A percentile compares a stretch with the other conserved stretches of the same genome.
Evolutionary conservation across 2,329 filamentous ascomycete genomes (phyloP).

Genomic region (Ascomycota sp.): DNA sequence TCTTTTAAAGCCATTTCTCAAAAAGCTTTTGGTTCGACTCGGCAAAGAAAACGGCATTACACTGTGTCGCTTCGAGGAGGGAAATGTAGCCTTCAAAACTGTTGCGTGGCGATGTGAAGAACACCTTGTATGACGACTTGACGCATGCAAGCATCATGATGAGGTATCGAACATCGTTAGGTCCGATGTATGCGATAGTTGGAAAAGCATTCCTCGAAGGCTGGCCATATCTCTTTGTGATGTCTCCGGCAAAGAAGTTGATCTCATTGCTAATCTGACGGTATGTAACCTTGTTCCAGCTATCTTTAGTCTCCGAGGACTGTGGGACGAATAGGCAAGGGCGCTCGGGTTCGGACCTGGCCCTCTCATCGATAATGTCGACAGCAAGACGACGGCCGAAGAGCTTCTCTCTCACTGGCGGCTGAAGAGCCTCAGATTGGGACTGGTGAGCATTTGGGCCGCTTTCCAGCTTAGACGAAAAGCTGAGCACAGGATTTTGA

Average conservation of each 20-base stretch:
- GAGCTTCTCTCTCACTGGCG: too few relatives aligned
- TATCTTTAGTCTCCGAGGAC: constrained; percentile 6
- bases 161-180: constrained; percentile 3
- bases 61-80: constrained; percentile 22
- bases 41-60: constrained; percentile 15
- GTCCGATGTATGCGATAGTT: constrained; percentile 14
- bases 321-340: constrained; percentile 17
- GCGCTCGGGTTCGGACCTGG: constrained; percentile 9
- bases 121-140: constrained; percentile 3
- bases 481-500: too few relatives aligned
- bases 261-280: constrained; percentile 9
- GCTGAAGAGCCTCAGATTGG: too few relatives aligned
- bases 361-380: constrained; percentile 7
- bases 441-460: too few relatives aligned
- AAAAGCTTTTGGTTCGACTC: constrained; percentile 2
- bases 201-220: constrained; percentile 8
- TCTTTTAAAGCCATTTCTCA: constrained; percentile 3
- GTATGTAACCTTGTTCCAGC: constrained; percentile 10
- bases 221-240: constrained; percentile 16
- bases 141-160: constrained; percentile 4
- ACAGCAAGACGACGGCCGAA: constrained; percentile 4
- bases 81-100: constrained; percentile 6
- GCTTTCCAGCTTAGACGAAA: too few relatives aligned
- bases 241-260: constrained; percentile 11
- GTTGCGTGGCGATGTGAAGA: constrained; percentile 4